phyloP scores from a whole-genome alignment of 108 stramenopile species.

The Conticribra weissflogii region DNA sequence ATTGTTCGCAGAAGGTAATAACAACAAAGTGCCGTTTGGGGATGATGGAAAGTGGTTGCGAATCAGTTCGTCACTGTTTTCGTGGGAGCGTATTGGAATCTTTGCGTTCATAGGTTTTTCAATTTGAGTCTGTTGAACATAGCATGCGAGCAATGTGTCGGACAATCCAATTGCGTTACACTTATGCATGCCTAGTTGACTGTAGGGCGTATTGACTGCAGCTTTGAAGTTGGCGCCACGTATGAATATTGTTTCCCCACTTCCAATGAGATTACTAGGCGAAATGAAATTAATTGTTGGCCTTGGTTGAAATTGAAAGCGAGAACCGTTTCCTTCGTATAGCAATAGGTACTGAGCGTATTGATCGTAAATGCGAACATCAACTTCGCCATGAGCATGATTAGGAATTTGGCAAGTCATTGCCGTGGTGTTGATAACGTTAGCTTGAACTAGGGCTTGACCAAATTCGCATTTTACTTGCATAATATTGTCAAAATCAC shows the following conservation, averaged over 20 bases:
- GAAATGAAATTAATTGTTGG: constrained; percentile 28
- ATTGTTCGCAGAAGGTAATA: constrained; percentile 25
- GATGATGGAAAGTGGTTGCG: not conserved
- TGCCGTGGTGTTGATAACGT: constrained; percentile 18
- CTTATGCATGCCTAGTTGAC: no score
- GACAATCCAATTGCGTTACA: no score
- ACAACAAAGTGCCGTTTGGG: constrained; percentile 58
- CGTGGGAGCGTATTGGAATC: no score
- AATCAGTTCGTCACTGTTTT: constrained; percentile 33
- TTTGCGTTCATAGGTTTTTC: no score
- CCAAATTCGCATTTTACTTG: constrained; percentile 35
- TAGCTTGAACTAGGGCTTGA: constrained; percentile 7
- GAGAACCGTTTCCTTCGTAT: not conserved
- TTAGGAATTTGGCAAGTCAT: constrained; percentile 39
- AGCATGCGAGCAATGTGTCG: no score
- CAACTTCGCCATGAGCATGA: constrained; percentile 32
- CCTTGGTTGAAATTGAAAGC: constrained; percentile 31
- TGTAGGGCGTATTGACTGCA: no score
- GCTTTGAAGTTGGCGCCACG: no score
- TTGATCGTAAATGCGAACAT: constrained; percentile 34
- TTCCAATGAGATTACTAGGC: constrained; percentile 13
- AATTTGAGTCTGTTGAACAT: no score
- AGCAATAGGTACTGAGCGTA: constrained; percentile 6
- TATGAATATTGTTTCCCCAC: no score
- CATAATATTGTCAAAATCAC: constrained; percentile 24